These are phyloP conservation scores for Aspergillus panamensis DNA, from an alignment of 495 filamentous ascomycete species.

Conservation along the genomic window DNA sequence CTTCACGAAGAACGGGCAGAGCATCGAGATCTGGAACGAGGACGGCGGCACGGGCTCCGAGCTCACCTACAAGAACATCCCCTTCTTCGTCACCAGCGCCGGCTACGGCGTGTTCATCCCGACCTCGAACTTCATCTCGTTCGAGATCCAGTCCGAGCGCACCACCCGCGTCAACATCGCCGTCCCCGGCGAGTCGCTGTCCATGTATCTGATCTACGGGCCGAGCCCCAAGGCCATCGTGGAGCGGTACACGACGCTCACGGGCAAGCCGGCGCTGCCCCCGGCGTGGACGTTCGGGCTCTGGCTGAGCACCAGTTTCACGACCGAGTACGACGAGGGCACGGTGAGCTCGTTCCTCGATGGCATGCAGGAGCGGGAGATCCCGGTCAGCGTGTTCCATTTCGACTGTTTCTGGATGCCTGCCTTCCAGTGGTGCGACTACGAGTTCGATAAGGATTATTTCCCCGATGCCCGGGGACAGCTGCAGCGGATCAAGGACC, in stretches of 20 bases:
- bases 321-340: conserved; percentile 16
- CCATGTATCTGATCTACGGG: conserved; percentile 15
- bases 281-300: conserved; percentile 15
- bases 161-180: conserved; percentile 15
- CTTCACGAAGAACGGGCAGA: conserved; percentile 16
- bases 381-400: conserved; percentile 17
- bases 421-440: conserved; percentile 13
- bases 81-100: conserved; percentile 14
- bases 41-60: conserved; percentile 15
- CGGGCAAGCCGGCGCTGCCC: conserved; percentile 10
- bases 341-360: conserved; percentile 12
- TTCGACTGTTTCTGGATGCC: conserved; percentile 20
- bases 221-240: conserved; percentile 14
- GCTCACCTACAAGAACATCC: conserved; percentile 17
- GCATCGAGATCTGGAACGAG: conserved; percentile 16
- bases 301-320: conserved; percentile 15
- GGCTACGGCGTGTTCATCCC: conserved; percentile 17
- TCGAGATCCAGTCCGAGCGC: conserved; percentile 14
- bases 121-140: conserved; percentile 11
- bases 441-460: conserved; percentile 17
- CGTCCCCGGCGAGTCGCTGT: conserved; percentile 10
- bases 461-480: conserved; percentile 14
- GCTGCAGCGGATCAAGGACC: conserved; percentile 12
- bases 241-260: conserved; percentile 10
- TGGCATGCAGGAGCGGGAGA: conserved; percentile 12